Percentiles rank a stretch among this genome's conserved stretches.
Evolutionary conservation across 495 filamentous ascomycete genomes (phyloP).

Genomic region (Chaetomium fimeti): DNA sequence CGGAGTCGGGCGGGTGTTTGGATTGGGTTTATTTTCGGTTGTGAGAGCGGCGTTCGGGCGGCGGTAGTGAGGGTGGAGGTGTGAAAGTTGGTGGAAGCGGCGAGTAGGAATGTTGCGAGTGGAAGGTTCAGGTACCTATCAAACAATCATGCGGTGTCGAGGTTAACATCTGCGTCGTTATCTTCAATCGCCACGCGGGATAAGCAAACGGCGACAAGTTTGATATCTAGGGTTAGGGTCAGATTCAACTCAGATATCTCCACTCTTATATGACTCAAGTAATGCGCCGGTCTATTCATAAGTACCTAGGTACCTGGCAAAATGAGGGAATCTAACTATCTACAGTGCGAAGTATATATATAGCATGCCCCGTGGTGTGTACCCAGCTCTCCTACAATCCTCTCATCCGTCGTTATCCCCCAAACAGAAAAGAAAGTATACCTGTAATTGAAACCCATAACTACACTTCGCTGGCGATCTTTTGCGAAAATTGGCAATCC

Average conservation of each 20-base stretch:
- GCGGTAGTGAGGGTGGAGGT: neutral
- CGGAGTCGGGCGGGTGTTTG: constrained; percentile 27
- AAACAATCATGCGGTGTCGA: too few species aligned
- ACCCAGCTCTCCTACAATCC: neutral
- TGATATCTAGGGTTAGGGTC: too few species aligned
- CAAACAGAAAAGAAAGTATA: neutral
- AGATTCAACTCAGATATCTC: too few species aligned
- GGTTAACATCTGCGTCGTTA: too few species aligned
- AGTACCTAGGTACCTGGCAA: neutral
- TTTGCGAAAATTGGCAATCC: neutral
- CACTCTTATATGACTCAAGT: too few species aligned
- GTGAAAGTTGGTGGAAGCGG: neutral
- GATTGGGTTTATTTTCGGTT: constrained; percentile 3
- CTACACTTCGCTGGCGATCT: neutral
- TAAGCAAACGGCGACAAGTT: too few species aligned
- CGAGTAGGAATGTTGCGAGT: too few species aligned
- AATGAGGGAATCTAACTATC: constrained; percentile 5
- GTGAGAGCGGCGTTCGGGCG: neutral
- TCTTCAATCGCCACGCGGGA: too few species aligned
- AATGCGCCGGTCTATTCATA: neutral
- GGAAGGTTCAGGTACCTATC: too few species aligned
- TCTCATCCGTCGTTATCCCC: neutral
- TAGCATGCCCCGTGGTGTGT: neutral
- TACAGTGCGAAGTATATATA: constrained; percentile 11
- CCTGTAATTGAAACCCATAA: too few species aligned